These are phyloP conservation scores for Globisporangium nodosum DNA, from an alignment of 352 stramenopile species.

Conservation along the genomic window DNA sequence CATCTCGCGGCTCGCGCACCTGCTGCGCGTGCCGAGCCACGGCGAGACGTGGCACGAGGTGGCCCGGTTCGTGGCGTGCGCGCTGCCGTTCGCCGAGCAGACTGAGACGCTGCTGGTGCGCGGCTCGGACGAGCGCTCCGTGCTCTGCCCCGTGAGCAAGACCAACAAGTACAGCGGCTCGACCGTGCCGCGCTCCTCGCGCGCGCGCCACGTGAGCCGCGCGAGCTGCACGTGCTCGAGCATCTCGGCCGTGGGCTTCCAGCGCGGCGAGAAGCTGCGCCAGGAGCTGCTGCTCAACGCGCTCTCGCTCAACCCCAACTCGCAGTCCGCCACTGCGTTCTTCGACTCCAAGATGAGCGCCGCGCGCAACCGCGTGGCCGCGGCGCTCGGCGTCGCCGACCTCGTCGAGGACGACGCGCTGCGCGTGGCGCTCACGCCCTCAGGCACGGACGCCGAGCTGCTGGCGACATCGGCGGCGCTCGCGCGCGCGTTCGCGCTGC, in stretches of 20 bases:
- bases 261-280: slow-evolving; percentile 54
- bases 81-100: slow-evolving; percentile 76
- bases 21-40: slow-evolving; percentile 70
- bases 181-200: slow-evolving; percentile 42
- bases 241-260: slow-evolving; percentile 61
- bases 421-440: slow-evolving; percentile 71
- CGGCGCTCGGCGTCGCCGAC: slow-evolving; percentile 43
- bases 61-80: slow-evolving; percentile 63
- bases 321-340: slow-evolving; percentile 52
- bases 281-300: slow-evolving; percentile 75
- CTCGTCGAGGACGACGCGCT: slow-evolving; percentile 50
- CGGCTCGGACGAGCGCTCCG: slow-evolving; percentile 82
- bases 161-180: slow-evolving; percentile 90
- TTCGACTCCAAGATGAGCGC: slow-evolving; percentile 66
- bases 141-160: slow-evolving; percentile 61
- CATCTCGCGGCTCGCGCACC: slow-evolving; percentile 49
- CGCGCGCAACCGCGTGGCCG: slow-evolving; percentile 49
- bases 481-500: slow-evolving; percentile 35
- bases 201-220: slow-evolving; percentile 39
- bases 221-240: slow-evolving; percentile 86
- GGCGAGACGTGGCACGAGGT: slow-evolving; percentile 76
- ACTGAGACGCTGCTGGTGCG: slow-evolving; percentile 79
- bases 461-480: slow-evolving; percentile 68
- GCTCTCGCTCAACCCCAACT: slow-evolving; percentile 79
- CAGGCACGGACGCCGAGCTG: slow-evolving; percentile 83